Evolutionary conservation across 306 rosid genomes (phyloP), one percentile per base, ranked within the genome.

Genomic region (Gynostemma pentaphyllum): DNA sequence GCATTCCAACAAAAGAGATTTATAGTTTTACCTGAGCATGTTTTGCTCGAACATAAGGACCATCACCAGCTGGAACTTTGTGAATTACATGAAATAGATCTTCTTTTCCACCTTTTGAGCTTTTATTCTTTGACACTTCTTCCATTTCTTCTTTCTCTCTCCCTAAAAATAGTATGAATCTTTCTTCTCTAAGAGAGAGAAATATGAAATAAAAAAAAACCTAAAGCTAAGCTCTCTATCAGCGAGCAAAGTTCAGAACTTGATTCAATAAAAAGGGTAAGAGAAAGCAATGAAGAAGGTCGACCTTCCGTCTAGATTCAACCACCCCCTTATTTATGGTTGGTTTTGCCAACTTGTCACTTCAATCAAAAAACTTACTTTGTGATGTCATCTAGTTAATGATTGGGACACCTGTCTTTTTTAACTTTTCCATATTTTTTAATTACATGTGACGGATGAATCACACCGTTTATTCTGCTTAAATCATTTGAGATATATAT

Each of bases 11-110:
- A n/a, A n/a, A n/a, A n/a, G n/a, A n/a, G n/a, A n/a, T n/a, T n/a
- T n/a, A n/a, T n/a, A n/a, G n/a, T n/a, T 47, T 49, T 72, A 90
- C 96, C 95, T 91, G 98, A 36, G 98, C 98, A 76, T 91, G 91
- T 48, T 88, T 91, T 60, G 96, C 96, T 78, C 81, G 79, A 24
- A 85, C 96, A 88, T 91, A 91, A 60, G 95, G 98, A 50, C 51
- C 71, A 74, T 91, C 95, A 9, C 96, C 96, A 40, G 70, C 72
- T 66, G 96, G 96, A 6, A 85, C 85, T 76, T 91, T 91, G 52
- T 88, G 95, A 73, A 85, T 71, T 22, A 85, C 86, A 87, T 91
- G 98, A 66, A 79, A 91, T 7, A 80, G 75, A 9, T 88, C 92
- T 13, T 88, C 88, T 63, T 77, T 83, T 32, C 69, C 77, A 62